Conservation (phyloP, 805 yeast species). For the Nakazawaea peltata region DNA sequence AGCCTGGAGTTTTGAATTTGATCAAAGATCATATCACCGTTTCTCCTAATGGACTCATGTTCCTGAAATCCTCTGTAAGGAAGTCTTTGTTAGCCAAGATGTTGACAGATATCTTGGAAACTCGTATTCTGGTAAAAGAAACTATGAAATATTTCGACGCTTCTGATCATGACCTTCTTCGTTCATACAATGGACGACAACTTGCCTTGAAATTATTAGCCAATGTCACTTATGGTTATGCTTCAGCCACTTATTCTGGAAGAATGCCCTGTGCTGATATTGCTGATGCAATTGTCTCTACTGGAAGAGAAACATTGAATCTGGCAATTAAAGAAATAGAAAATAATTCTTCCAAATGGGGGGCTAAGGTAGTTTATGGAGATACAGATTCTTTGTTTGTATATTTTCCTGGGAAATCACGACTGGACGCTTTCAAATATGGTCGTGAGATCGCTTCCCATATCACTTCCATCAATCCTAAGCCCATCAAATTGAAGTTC, state of each 20-base stretch:
- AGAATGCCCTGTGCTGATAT: slow-evolving; percentile 95
- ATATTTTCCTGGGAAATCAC: slow-evolving; percentile 75
- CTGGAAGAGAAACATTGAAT: slow-evolving; percentile 80
- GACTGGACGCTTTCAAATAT: slow-evolving; percentile 65
- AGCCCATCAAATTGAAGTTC: slow-evolving; percentile 76
- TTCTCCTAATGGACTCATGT: slow-evolving; percentile 85
- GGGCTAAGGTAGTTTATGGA: slow-evolving; percentile 92
- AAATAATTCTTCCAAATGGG: slow-evolving; percentile 42
- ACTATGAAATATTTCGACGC: slow-evolving; percentile 51
- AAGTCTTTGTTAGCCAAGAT: slow-evolving; percentile 73
- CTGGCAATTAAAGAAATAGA: slow-evolving; percentile 68
- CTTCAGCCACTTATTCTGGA: slow-evolving; percentile 92
- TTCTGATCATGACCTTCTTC: slow-evolving; percentile 39
- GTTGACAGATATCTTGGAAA: slow-evolving; percentile 75
- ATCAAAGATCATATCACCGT: slow-evolving; percentile 48
- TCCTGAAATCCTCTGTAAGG: slow-evolving; percentile 57
- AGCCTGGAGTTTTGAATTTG: slow-evolving; percentile 47
- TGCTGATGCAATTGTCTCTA: slow-evolving; percentile 89
- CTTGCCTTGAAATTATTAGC: slow-evolving; percentile 85
- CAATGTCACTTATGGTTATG: slow-evolving; percentile 92
- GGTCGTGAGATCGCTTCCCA: slow-evolving; percentile 64
- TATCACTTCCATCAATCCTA: slow-evolving; percentile 63
- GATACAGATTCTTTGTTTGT: slow-evolving; percentile 95
- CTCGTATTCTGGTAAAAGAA: slow-evolving; percentile 69
- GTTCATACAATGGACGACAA: slow-evolving; percentile 68